Evolutionary conservation across 345 rosid species (phyloP).

Genomic region (Salix exigua): DNA sequence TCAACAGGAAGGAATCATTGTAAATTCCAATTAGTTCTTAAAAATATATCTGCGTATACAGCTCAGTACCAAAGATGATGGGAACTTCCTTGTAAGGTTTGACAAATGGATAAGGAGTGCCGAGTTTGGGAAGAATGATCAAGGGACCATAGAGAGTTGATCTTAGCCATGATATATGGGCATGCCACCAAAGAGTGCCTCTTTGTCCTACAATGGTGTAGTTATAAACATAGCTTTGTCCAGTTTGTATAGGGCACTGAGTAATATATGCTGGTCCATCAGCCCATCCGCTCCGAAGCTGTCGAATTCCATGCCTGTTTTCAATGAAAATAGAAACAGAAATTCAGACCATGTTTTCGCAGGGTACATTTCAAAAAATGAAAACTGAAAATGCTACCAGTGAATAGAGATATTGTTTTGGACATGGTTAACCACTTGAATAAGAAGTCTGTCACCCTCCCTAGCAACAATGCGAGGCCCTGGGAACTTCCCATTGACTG

Average conservation of each 20-base stretch:
- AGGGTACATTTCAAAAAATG: too few species aligned
- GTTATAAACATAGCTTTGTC: constrained; percentile 4
- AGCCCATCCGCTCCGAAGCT: too few species aligned
- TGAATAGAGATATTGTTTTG: constrained; percentile 20
- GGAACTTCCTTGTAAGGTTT: background rate
- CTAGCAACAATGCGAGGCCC: constrained; percentile 22
- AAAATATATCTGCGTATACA: background rate
- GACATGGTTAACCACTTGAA: constrained; percentile 6
- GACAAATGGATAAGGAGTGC: constrained; percentile 2
- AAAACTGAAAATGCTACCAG: constrained; percentile 1
- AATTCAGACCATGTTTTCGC: too few species aligned
- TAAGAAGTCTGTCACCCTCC: background rate
- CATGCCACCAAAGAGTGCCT: constrained; percentile 21
- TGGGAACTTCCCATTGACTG: constrained; percentile 5
- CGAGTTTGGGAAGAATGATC: constrained; percentile 12
- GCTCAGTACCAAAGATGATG: background rate
- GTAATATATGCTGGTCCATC: too few species aligned
- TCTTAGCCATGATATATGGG: constrained; percentile 14
- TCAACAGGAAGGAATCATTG: background rate
- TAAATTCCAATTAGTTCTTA: background rate
- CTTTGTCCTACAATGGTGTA: constrained; percentile 4
- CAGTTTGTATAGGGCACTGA: too few species aligned
- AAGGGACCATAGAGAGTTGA: constrained; percentile 11
- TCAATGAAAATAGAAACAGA: background rate
- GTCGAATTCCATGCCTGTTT: too few species aligned